Percentiles rank a stretch among this genome's conserved stretches.
Evolutionary conservation across 1,284 basidiomycete genomes (phyloP).

Genomic region (Naganishia sp.): DNA sequence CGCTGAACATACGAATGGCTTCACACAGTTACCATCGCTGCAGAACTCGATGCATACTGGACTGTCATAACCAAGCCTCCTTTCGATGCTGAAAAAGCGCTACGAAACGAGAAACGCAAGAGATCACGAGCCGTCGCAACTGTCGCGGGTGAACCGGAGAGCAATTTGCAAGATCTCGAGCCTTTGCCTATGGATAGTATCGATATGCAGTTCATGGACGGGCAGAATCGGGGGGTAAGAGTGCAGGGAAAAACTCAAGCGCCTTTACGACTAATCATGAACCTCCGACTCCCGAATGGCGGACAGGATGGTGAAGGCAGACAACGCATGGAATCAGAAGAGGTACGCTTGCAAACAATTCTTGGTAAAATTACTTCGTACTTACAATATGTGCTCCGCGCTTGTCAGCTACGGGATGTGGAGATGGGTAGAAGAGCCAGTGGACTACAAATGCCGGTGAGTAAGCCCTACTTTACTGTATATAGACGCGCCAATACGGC

Average conservation of each 20-base stretch:
- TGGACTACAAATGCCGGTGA: conserved; percentile 24
- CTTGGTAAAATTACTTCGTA: too few species aligned
- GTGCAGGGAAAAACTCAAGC: too few species aligned
- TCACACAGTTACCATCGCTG: conserved; percentile 1
- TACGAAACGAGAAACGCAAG: neutral
- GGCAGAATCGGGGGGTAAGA: conserved; percentile 5
- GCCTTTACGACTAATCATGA: neutral
- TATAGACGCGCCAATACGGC: too few species aligned
- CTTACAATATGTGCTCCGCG: neutral
- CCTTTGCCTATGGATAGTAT: conserved; percentile 10
- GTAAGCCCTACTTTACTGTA: neutral
- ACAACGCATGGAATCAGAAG: conserved; percentile 15
- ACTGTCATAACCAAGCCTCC: conserved; percentile 9
- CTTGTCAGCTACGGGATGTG: conserved; percentile 14
- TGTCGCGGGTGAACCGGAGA: neutral
- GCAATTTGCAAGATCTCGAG: conserved; percentile 5
- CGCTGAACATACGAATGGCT: neutral
- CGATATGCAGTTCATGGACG: neutral
- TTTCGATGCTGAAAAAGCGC: neutral
- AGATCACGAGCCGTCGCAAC: neutral
- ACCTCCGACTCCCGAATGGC: too few species aligned
- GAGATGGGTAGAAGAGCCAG: conserved; percentile 27
- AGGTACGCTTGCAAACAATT: conserved; percentile 1
- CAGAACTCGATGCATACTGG: conserved; percentile 16
- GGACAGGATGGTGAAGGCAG: neutral